These are phyloP conservation scores for Exophiala sp. DNA, from an alignment of 2,329 filamentous ascomycete genomes.

Conservation along the genomic window DNA sequence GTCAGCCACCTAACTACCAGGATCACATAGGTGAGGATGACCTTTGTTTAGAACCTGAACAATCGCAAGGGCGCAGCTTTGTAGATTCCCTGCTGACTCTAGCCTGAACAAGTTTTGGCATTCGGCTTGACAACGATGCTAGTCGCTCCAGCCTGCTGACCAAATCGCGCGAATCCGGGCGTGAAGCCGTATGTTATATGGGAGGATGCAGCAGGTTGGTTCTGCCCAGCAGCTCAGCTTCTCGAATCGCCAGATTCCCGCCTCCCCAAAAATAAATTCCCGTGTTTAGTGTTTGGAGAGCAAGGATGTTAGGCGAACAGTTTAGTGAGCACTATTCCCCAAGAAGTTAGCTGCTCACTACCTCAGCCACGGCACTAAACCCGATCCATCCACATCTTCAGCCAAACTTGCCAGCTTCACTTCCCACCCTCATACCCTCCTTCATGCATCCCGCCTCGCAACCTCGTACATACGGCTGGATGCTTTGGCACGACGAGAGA, in stretches of 20 bases:
- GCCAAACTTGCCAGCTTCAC: not conserved
- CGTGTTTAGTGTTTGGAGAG: no score
- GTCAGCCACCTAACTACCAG: no score
- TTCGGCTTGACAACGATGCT: not conserved
- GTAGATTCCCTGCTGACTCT: not conserved
- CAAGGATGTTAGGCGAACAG: no score
- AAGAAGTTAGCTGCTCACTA: not conserved
- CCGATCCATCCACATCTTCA: not conserved
- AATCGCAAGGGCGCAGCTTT: not conserved
- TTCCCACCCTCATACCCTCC: not conserved
- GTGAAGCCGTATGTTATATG: no score
- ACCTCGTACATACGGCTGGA: conserved; percentile 9
- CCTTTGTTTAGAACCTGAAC: not conserved
- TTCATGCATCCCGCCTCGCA: conserved; percentile 9
- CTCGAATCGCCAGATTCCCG: conserved; percentile 1
- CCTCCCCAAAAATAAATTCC: conserved; percentile 10
- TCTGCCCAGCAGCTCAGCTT: no score
- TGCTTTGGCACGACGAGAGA: conserved; percentile 1
- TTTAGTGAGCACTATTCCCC: not conserved
- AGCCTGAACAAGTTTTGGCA: not conserved
- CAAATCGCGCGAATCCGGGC: not conserved
- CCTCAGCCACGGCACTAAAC: not conserved
- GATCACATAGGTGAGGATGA: no score
- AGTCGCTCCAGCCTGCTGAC: not conserved
- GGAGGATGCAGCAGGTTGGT: not conserved